Evolutionary conservation across 192 early-diverging fungal species (phyloP), one percentile per base, ranked within the genome.

Genomic region (Lobosporangium transversale): DNA sequence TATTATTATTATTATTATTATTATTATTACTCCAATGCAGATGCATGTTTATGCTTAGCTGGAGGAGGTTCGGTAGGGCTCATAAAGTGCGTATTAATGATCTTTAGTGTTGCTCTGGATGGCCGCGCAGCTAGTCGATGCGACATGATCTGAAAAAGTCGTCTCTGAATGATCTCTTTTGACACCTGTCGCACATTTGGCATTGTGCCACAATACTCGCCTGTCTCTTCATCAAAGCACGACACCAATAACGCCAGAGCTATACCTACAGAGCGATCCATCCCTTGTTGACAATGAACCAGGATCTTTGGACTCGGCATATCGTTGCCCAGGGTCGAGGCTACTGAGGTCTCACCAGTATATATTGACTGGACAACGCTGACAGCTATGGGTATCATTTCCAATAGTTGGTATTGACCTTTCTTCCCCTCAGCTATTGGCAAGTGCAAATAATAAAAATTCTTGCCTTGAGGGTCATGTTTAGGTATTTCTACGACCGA

Each of bases 381-480:
- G 12, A 94, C 40, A 0, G 87, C 90, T 8, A 49, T 56, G 4
- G 86, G 81, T 60, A 97, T 89, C 30, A 63, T 81, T 26, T 70
- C 69, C 18, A 71, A 74, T 26, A 97, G 83, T 27, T 66, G 80
- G 27, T 86, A 74, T 74, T 94, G 92, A 6, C 95, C 95, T 52
- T 88, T 89, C 71, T 97, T 97, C n/a, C 95, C 93, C 64, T 95
- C 93, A 0, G 92, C 91, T 53, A 97, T 94, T 5, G 87, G 78
- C 50, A 97, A 58, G 60, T 86, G 91, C 29, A 95, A 40, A 71
- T 94, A 95, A 12, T 58, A 58, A 26, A 36, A 62, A 9, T 67
- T 37, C 24, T 66, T 59, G 6, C 20, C 47, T 21, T 17, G 49
- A 1, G 57, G 15, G 26, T 8, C 44, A 14, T n/a, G 21, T 14